phyloP scores from a whole-genome alignment of 2,329 filamentous ascomycete species.

The Sarocladiaceae sp. region DNA sequence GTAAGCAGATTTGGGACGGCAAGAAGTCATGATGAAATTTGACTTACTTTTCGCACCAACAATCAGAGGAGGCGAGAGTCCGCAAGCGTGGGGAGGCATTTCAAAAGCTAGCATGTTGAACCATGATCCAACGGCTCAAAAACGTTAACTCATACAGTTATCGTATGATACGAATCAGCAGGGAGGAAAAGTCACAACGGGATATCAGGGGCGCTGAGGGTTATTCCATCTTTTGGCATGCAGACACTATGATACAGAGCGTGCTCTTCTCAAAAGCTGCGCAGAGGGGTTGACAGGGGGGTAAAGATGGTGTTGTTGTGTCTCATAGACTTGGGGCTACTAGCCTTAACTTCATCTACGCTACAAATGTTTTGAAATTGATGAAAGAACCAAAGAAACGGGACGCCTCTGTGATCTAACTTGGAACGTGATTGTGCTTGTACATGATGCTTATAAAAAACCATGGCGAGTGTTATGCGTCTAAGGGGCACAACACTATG shows the following conservation, averaged over 20 bases:
- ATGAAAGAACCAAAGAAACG: background rate
- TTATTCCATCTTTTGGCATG: background rate
- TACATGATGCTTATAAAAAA: background rate
- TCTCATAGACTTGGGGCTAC: background rate
- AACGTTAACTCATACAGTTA: background rate
- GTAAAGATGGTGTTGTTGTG: background rate
- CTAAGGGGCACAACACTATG: too few species aligned
- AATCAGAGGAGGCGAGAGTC: background rate
- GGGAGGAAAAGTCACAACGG: background rate
- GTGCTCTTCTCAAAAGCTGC: background rate
- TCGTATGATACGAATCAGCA: background rate
- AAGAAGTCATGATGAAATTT: constrained; percentile 11
- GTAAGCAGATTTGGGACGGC: too few species aligned
- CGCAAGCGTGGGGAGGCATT: background rate
- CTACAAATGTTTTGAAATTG: background rate
- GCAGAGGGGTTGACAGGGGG: background rate
- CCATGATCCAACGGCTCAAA: background rate
- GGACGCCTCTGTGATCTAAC: background rate
- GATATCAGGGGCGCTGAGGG: background rate
- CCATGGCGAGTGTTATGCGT: too few species aligned
- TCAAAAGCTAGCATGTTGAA: background rate
- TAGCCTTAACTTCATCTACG: background rate
- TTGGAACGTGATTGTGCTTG: background rate
- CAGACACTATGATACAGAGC: background rate
- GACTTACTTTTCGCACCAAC: background rate